Percentiles rank a stretch among this genome's conserved stretches.
phyloP scores from a whole-genome alignment of 2,329 filamentous ascomycete species.

The Aspergillus hortae region DNA sequence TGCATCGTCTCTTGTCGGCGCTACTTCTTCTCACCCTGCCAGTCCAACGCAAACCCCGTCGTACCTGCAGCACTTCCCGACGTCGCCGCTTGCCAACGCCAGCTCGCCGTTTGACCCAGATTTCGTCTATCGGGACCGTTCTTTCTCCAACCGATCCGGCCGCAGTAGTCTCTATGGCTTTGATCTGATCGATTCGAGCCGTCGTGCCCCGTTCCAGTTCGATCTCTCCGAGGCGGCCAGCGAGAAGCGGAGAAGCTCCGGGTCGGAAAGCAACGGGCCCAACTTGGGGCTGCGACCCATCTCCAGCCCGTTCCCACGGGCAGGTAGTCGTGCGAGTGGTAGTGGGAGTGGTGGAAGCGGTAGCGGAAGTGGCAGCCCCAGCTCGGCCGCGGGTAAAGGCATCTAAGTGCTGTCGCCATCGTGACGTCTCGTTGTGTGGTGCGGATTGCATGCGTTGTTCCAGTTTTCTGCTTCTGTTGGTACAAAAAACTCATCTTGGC shows the following conservation, averaged over 20 bases:
- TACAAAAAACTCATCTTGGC: slow-evolving; percentile 4
- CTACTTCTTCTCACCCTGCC: slow-evolving; percentile 30
- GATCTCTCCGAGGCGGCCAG: slow-evolving; percentile 29
- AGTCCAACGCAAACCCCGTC: slow-evolving; percentile 31
- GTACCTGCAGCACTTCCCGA: slow-evolving; percentile 29
- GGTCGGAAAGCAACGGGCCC: slow-evolving; percentile 30
- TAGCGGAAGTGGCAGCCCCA: slow-evolving; percentile 40
- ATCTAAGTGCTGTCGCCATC: slow-evolving; percentile 12
- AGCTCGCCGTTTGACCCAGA: slow-evolving; percentile 31
- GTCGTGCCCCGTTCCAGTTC: slow-evolving; percentile 26
- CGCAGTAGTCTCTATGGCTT: slow-evolving; percentile 36
- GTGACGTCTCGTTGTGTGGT: no score
- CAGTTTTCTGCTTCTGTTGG: slow-evolving; percentile 9
- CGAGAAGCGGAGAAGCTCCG: slow-evolving; percentile 29
- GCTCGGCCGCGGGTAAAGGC: slow-evolving; percentile 33
- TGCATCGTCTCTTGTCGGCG: slow-evolving; percentile 31
- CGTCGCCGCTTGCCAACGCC: slow-evolving; percentile 31
- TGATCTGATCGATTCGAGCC: slow-evolving; percentile 29
- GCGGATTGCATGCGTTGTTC: not conserved
- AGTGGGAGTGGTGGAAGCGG: slow-evolving; percentile 37
- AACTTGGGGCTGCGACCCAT: slow-evolving; percentile 36
- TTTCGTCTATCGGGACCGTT: slow-evolving; percentile 34
- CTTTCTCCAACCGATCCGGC: slow-evolving; percentile 40
- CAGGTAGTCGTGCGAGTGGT: slow-evolving; percentile 49
- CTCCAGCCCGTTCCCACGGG: slow-evolving; percentile 37